Percentiles rank a stretch among this genome's conserved stretches.
Evolutionary conservation across 78 protist genomes (phyloP).

Genomic region (Monosiga brevicollis): DNA sequence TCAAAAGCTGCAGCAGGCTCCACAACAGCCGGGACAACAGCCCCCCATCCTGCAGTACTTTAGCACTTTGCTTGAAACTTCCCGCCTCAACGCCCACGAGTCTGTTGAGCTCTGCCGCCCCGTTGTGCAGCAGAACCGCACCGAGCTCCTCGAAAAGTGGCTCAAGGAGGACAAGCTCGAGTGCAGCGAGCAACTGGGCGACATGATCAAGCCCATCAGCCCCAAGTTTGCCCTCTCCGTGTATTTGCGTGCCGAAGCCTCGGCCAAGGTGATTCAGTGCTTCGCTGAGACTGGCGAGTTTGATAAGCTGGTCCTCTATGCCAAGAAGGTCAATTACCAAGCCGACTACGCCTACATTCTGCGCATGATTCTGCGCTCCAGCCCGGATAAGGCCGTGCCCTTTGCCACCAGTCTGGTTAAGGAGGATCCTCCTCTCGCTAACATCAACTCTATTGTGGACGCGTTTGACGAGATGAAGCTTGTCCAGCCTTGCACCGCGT

Average conservation of each 20-base stretch:
- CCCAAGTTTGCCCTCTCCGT: conserved; percentile 74
- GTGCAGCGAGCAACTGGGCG: conserved; percentile 96
- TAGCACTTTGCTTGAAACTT: conserved; percentile 78
- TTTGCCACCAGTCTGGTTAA: conserved; percentile 71
- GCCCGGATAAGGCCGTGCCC: conserved; percentile 75
- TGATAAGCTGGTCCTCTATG: conserved; percentile 85
- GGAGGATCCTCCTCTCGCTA: conserved; percentile 49
- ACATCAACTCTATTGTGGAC: conserved; percentile 73
- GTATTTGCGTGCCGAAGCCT: conserved; percentile 72
- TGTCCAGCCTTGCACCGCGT: conserved; percentile 79
- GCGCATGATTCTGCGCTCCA: conserved; percentile 42
- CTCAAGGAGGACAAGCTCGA: conserved; percentile 91
- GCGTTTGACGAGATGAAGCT: conserved; percentile 61
- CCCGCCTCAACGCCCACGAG: conserved; percentile 84
- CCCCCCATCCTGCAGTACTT: conserved; percentile 91
- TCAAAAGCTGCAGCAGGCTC: conserved; percentile 71
- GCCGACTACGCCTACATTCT: conserved; percentile 68
- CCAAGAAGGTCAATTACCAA: conserved; percentile 61
- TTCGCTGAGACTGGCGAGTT: conserved; percentile 79
- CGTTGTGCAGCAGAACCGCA: conserved; percentile 78
- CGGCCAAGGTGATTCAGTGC: conserved; percentile 76
- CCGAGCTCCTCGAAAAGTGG: conserved; percentile 82
- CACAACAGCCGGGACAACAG: conserved; percentile 48
- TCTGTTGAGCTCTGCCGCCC: conserved; percentile 89
- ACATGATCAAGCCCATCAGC: conserved; percentile 59